Evolutionary conservation across 345 rosid genomes (phyloP).

Genomic region (Brassica incana): DNA sequence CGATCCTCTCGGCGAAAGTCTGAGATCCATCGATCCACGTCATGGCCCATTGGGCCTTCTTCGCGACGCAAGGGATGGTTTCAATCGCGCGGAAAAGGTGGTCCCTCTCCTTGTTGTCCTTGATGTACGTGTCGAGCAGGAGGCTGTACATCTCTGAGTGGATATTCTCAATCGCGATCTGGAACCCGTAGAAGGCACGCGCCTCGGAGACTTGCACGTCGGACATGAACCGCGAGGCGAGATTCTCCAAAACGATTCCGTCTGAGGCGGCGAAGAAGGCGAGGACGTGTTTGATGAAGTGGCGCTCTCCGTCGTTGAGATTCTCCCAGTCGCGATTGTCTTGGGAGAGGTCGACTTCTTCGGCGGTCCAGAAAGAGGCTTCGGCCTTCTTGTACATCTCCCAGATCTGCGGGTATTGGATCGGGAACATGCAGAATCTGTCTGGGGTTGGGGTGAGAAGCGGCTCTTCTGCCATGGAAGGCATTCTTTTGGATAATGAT

Average conservation of each 20-base stretch:
- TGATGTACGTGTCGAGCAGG: constrained; percentile 85
- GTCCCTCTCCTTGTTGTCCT: constrained; percentile 58
- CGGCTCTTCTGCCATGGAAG: constrained; percentile 83
- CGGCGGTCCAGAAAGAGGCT: constrained; percentile 98
- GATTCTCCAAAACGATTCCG: constrained; percentile 88
- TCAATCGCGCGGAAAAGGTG: constrained; percentile 70
- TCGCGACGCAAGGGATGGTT: constrained; percentile 75
- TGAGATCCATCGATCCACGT: constrained; percentile 82
- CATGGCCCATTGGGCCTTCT: constrained; percentile 77
- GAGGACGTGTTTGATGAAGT: constrained; percentile 85
- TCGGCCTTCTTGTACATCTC: constrained; percentile 98
- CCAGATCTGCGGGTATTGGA: constrained; percentile 88
- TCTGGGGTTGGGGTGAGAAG: constrained; percentile 70
- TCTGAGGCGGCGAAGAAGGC: constrained; percentile 98
- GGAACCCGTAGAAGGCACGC: constrained; percentile 96
- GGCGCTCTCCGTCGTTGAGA: constrained; percentile 70
- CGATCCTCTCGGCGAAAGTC: constrained; percentile 68
- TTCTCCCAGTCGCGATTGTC: constrained; percentile 80
- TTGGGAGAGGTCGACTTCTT: constrained; percentile 89
- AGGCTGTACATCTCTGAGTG: constrained; percentile 98
- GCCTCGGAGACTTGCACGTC: constrained; percentile 94
- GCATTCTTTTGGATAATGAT: constrained; percentile 45
- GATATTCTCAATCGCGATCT: constrained; percentile 92
- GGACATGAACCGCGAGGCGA: constrained; percentile 85
- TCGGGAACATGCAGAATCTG: constrained; percentile 95